These are phyloP conservation scores for Gynochthodes officinalis DNA, from an alignment of 257 asterid species.

Conservation along the genomic window DNA sequence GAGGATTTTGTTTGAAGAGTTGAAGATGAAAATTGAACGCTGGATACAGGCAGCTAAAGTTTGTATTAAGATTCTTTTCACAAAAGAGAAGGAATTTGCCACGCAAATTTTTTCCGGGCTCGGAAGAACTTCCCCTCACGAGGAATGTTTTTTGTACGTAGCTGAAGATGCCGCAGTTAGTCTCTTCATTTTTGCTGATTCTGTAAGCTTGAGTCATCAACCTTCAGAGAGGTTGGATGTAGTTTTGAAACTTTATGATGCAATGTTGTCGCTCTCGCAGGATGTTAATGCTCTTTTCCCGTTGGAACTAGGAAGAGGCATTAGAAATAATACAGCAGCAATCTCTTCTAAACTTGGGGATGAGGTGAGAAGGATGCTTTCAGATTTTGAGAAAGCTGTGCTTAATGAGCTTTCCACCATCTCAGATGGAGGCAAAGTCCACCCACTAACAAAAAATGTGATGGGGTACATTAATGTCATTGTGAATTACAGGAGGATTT, in stretches of 20 bases:
- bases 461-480: conserved; percentile 62
- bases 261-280: neutral
- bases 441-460: conserved; percentile 72
- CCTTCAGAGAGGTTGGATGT: conserved; percentile 54
- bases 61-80: conserved; percentile 59
- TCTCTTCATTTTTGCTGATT: conserved; percentile 73
- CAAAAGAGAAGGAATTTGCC: conserved; percentile 68
- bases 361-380: conserved; percentile 68
- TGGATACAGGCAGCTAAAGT: conserved; percentile 78
- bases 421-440: conserved; percentile 67
- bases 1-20: conserved; percentile 61
- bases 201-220: conserved; percentile 59
- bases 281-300: conserved; percentile 17
- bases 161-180: conserved; percentile 65
- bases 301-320: conserved; percentile 39
- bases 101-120: conserved; percentile 56
- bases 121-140: conserved; percentile 28
- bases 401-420: conserved; percentile 57
- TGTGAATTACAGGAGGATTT: conserved; percentile 49
- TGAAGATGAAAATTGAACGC: conserved; percentile 66
- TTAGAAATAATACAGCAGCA: conserved; percentile 49
- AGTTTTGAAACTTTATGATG: conserved; percentile 13
- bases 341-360: conserved; percentile 65
- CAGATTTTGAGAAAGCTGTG: conserved; percentile 67
- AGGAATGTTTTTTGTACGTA: conserved; percentile 54